Base-by-base conservation (phyloP, 176 grass and related monocot species). In the Bothriochloa decipiens region DNA sequence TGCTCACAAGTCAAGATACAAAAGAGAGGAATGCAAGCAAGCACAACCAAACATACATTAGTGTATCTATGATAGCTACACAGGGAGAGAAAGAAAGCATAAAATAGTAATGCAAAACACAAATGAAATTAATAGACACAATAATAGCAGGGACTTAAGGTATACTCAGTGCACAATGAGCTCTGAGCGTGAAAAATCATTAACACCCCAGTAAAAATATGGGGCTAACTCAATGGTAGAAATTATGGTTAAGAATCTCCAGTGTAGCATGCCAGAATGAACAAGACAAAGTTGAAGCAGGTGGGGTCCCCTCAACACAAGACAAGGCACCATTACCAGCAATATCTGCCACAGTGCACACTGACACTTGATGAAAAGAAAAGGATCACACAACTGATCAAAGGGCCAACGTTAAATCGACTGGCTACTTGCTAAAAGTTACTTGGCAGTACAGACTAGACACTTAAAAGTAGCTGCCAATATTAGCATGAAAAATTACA, bases 1-100 rank as follows among this genome's bases (percentile, higher is more conserved):
- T 86, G 57, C 73, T 86, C 58, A 86, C 79, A 90, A 82, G 66
- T 70, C 61, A 89, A 89, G 68, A 90, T 45, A 74, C 57, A 78
- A 74, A 74, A 35, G 20, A 73, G 11, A 79, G 66, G 20, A 29
- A 86, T 78, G 41, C 63, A 76, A 43, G 58, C 73, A 86, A 83
- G 52, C 65, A 77, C 26, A 76, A 75, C 33, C 25, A 74, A 57
- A 23, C 71, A 77, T 22, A 36, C 23, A 65, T 11, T 81, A 63
- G 32, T 35, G 82, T 77, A 81, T 85, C 37, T 22, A 75, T 14
- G 53, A 85, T 36, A 79, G 61, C 49, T 80, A 63, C 49, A 2
- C 0, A 4, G 57, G 52, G 23, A 13, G 29, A 69, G n/a, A 74
- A 58, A 23, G 16, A 67, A 68, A 74, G 41, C 13, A 52, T 35